Percentiles rank a stretch among this genome's conserved stretches.
Evolutionary conservation across 1,284 basidiomycete genomes (phyloP).

Genomic region (Xerocomus nothofagi): DNA sequence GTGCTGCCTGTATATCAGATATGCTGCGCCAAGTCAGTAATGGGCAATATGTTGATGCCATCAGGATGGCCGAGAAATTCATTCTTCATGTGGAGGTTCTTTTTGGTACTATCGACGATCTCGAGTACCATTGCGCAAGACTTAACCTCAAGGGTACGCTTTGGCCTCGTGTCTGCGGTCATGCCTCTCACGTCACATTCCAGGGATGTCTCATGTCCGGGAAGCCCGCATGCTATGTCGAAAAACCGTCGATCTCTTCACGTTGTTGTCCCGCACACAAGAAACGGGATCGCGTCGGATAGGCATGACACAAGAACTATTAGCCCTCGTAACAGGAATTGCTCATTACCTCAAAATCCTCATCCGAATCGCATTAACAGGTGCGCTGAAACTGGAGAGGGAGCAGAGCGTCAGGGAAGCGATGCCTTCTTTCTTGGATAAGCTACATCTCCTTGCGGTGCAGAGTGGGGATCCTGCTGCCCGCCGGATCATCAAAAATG

Average conservation of each 20-base stretch:
- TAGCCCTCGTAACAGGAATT: constrained; percentile 96
- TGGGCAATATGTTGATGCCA: constrained; percentile 93
- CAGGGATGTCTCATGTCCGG: constrained; percentile 96
- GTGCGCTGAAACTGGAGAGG: constrained; percentile 92
- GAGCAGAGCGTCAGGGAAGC: constrained; percentile 83
- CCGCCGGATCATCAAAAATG: constrained; percentile 64
- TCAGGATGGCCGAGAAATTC: constrained; percentile 98
- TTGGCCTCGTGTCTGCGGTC: constrained; percentile 7
- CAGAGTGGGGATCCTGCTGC: constrained; percentile 84
- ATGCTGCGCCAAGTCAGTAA: constrained; percentile 98
- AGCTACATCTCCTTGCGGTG: constrained; percentile 87
- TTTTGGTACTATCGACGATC: constrained; percentile 96
- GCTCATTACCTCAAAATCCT: constrained; percentile 99
- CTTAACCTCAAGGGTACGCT: constrained; percentile 80
- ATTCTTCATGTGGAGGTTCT: constrained; percentile 98
- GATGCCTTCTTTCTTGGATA: constrained; percentile 88
- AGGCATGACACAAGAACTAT: constrained; percentile 96
- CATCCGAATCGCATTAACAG: constrained; percentile 96
- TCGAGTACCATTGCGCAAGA: constrained; percentile 87
- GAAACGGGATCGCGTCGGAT: constrained; percentile 86
- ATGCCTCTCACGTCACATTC: constrained; percentile 17
- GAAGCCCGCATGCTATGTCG: constrained; percentile 99
- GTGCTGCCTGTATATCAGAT: constrained; percentile 98
- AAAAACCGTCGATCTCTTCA: constrained; percentile 99
- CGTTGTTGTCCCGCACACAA: constrained; percentile 93